Evolutionary conservation across 1,139 yeast species (phyloP).

Genomic region (Candida freyschussii): DNA sequence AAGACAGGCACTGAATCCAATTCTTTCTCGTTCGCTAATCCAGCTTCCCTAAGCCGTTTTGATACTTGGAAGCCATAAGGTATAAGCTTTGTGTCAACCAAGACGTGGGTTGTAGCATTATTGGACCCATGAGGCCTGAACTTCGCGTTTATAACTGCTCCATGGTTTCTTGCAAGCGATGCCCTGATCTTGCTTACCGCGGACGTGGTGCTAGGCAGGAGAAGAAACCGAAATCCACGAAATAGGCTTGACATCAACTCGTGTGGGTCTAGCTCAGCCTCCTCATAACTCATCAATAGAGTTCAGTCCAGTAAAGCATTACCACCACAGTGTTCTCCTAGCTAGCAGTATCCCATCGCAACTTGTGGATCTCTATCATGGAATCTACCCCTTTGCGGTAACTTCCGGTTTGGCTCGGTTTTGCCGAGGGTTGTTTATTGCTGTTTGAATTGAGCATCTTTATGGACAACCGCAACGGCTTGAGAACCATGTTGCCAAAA

Average conservation of each 20-base stretch:
- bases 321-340: too few species aligned
- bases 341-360: too few species aligned
- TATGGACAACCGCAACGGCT: too few species aligned
- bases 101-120: constrained; percentile 27
- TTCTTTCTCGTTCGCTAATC: constrained; percentile 3
- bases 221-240: constrained; percentile 15
- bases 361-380: too few species aligned
- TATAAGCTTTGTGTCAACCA: constrained; percentile 26
- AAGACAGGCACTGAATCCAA: constrained; percentile 18
- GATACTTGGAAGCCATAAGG: constrained; percentile 9
- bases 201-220: constrained; percentile 19
- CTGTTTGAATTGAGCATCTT: too few species aligned
- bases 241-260: constrained; percentile 8
- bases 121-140: constrained; percentile 6
- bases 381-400: too few species aligned
- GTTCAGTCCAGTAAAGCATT: too few species aligned
- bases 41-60: constrained; percentile 6
- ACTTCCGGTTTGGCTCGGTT: too few species aligned
- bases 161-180: constrained; percentile 25
- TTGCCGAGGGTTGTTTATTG: too few species aligned
- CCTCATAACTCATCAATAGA: too few species aligned
- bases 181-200: constrained; percentile 16
- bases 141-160: constrained; percentile 30
- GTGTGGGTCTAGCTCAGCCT: too few species aligned
- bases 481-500: too few species aligned